Evolutionary conservation across 2,329 filamentous ascomycete genomes (phyloP).

Genomic region (Cladosporium sp.): DNA sequence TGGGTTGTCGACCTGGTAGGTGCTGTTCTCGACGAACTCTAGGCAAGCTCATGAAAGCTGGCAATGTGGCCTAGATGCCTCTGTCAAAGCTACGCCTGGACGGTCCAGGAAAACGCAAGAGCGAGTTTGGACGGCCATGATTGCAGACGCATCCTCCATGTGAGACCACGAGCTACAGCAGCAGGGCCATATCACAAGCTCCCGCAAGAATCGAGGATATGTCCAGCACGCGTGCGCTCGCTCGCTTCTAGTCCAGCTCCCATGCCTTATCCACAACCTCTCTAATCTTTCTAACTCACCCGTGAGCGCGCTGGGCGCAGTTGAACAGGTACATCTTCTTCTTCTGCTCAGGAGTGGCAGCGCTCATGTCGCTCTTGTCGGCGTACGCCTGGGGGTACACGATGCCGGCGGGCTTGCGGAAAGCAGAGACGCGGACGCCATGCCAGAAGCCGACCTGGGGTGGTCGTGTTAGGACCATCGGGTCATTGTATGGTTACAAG

Average conservation of each 20-base stretch:
- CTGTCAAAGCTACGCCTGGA: neutral
- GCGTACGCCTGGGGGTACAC: conserved; percentile 62
- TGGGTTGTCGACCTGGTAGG: neutral
- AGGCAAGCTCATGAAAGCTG: neutral
- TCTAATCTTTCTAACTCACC: conserved; percentile 22
- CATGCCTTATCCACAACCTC: neutral
- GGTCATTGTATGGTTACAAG: neutral
- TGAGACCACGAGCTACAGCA: neutral
- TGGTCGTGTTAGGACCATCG: neutral
- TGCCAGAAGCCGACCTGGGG: conserved; percentile 51
- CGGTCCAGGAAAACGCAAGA: neutral
- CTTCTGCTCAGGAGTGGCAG: conserved; percentile 42
- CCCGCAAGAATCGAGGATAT: neutral
- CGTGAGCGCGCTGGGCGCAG: conserved; percentile 53
- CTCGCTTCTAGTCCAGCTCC: neutral
- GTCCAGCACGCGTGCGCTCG: neutral
- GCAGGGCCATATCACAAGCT: neutral
- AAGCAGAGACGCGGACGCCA: conserved; percentile 44
- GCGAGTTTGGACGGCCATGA: neutral
- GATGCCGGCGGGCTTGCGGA: conserved; percentile 55
- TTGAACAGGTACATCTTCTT: conserved; percentile 49
- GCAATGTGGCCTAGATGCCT: neutral
- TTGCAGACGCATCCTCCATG: neutral
- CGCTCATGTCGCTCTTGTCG: conserved; percentile 53
- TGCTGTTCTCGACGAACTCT: neutral